phyloP scores from a whole-genome alignment of 768 basidiomycete species.

The Chalciporus chontae region DNA sequence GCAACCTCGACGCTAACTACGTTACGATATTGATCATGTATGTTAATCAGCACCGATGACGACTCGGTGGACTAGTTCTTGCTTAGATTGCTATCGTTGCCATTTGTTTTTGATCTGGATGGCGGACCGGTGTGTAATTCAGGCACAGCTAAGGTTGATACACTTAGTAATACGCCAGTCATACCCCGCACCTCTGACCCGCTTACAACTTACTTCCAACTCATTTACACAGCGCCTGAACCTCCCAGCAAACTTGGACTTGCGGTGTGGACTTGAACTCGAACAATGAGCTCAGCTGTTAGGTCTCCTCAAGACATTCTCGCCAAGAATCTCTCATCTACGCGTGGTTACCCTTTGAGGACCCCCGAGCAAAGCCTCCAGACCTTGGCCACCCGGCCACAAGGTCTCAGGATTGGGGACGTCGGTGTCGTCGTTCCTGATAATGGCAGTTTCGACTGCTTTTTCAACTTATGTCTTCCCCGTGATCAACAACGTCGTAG shows the following conservation, averaged over 20 bases:
- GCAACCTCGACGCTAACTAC: not conserved
- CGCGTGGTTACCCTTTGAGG: constrained; percentile 36
- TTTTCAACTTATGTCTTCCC: constrained; percentile 38
- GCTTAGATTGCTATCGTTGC: constrained; percentile 8
- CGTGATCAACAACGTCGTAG: constrained; percentile 21
- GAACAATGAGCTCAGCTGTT: constrained; percentile 16
- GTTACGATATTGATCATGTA: constrained; percentile 3
- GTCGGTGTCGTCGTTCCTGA: constrained; percentile 34
- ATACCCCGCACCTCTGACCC: too few relatives aligned
- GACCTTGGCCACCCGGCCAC: constrained; percentile 23
- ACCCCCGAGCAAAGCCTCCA: constrained; percentile 29
- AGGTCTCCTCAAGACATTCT: constrained; percentile 25
- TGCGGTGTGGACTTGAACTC: not conserved
- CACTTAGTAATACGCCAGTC: too few relatives aligned
- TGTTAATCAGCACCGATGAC: not conserved
- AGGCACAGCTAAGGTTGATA: constrained; percentile 3
- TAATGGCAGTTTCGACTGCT: constrained; percentile 34
- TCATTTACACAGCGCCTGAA: constrained; percentile 3
- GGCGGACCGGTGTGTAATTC: not conserved
- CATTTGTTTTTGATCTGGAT: constrained; percentile 2
- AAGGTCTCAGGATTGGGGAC: constrained; percentile 37
- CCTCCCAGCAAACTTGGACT: constrained; percentile 10
- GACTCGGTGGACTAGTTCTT: constrained; percentile 1
- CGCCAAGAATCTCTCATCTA: constrained; percentile 20
- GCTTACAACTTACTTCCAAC: not conserved